Evolutionary conservation across 2,329 filamentous ascomycete species (phyloP).

Genomic region (Fusarium sp.): DNA sequence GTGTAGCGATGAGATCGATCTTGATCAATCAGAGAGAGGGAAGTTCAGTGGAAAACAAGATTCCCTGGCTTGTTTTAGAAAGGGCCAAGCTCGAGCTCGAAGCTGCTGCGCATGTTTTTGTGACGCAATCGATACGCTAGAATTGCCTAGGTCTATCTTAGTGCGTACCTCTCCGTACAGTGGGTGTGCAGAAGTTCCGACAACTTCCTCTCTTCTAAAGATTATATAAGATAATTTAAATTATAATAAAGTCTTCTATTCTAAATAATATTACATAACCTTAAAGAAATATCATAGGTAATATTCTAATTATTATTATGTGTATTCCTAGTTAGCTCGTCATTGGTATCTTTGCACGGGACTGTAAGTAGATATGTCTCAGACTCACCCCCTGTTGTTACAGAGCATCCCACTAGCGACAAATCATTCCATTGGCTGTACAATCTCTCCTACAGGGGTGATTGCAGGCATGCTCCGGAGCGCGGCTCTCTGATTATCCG

Average conservation of each 20-base stretch:
- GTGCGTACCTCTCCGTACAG: no score
- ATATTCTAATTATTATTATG: no score
- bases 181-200: background rate
- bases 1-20: slow-evolving; percentile 16
- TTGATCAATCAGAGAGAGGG: slow-evolving; percentile 28
- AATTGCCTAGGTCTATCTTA: slow-evolving; percentile 7
- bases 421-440: no score
- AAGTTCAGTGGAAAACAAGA: slow-evolving; percentile 32
- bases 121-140: slow-evolving; percentile 48
- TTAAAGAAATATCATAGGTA: no score
- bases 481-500: slow-evolving; percentile 35
- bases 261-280: no score
- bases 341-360: background rate
- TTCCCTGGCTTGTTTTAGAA: slow-evolving; percentile 22
- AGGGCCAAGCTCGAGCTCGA: slow-evolving; percentile 35
- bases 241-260: no score
- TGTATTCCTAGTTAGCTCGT: background rate
- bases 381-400: background rate
- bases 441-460: background rate
- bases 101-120: slow-evolving; percentile 31
- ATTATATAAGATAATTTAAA: no score
- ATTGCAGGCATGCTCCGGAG: background rate
- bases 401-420: background rate
- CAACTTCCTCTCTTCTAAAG: no score
- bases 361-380: no score